Base-by-base conservation (phyloP, 2,329 filamentous ascomycete species). In the Camptophora hylomeconis region DNA sequence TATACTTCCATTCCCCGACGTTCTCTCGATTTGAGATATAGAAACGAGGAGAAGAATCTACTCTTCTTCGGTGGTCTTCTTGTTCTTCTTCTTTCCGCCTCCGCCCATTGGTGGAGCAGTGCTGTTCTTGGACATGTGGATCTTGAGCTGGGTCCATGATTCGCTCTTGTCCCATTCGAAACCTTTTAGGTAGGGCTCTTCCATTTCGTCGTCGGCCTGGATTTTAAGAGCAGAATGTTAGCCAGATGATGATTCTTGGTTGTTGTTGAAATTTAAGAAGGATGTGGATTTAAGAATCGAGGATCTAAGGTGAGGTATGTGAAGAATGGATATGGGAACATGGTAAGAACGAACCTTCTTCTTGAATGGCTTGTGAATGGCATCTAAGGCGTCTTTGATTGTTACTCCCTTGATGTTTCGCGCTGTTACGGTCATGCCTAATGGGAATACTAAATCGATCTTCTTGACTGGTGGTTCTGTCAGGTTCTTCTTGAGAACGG, bases 141-240 rank as follows among this genome's bases (percentile, higher is more conserved):
- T 84, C 47, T 92, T 65, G 49, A 95, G 69, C 41, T 74, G 72
- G 31, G 81, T 87, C 75, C 83, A 93, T 51, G 75, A 83, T 59
- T 92, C 82, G 45, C 92, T 80, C 54, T 79, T 81, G 60, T 93
- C 80, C 86, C 86, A 94, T 67, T 93, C 84, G 63, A 95, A 94
- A 43, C 87, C 87, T 48, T 77, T 77, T 44, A 95, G 76, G 67
- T 86, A 83, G 40, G 86, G 82, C 42, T 71, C 67, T 32, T 87
- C 80, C 37, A 95, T 67, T 56, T 94, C 87, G 53, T 95, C 87
- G 49, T 95, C 87, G 37, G 78, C 70, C 86, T 93, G 46, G 38
- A 32, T 15, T 16, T 26, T 24, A 38, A 2, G 10, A 10, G 7
- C 15, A 25, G 12, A n/a, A n/a, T n/a, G n/a, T n/a, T n/a, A n/a